These are phyloP conservation scores for Brassica napus DNA, from an alignment of 345 rosid species.

Conservation along the genomic window DNA sequence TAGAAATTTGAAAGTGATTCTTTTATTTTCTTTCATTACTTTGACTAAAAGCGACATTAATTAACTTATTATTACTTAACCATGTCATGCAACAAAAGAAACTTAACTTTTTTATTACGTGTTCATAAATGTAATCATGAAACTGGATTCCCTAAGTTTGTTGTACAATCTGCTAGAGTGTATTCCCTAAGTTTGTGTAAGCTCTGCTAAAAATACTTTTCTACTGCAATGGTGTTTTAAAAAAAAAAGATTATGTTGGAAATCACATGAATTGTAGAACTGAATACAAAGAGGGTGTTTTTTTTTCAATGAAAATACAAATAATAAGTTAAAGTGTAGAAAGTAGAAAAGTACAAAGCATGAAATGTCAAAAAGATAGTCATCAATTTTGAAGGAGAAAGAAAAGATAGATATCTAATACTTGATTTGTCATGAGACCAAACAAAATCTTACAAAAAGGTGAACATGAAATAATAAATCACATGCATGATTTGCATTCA, in stretches of 20 bases:
- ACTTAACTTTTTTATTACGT: neutral
- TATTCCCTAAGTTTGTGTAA: too few species aligned
- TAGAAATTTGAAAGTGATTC: constrained; percentile 1
- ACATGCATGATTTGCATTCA: constrained; percentile 19
- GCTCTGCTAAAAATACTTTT: too few species aligned
- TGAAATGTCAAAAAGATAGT: constrained; percentile 30
- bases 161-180: neutral
- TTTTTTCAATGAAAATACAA: too few species aligned
- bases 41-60: constrained; percentile 10
- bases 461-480: neutral
- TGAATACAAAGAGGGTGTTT: neutral
- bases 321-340: constrained; percentile 1
- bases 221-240: too few species aligned
- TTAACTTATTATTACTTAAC: neutral
- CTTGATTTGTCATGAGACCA: neutral
- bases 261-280: neutral
- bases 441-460: neutral
- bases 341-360: neutral
- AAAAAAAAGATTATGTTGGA: neutral
- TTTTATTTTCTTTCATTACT: constrained; percentile 8
- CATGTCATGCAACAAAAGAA: neutral
- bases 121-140: neutral
- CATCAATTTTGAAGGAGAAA: neutral
- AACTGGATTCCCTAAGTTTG: neutral
- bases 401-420: neutral